Percentiles rank a stretch among this genome's conserved stretches.
Conservation (phyloP, 2,329 filamentous ascomycete genomes). For the Coniella vitis region DNA sequence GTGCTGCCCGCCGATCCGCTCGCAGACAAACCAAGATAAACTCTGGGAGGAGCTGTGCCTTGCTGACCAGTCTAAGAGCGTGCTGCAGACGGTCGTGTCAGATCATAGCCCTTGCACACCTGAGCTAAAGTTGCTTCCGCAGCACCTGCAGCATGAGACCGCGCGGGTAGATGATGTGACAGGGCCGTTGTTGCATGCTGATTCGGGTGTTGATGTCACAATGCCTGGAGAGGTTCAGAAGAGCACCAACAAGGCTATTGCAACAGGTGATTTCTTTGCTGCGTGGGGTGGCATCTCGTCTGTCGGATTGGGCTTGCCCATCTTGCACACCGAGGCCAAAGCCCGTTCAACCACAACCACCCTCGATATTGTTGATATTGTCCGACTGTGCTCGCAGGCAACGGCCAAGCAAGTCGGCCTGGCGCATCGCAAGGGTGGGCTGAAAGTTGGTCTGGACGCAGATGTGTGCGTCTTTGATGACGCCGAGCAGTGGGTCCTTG, state of each 20-base stretch:
- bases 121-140: slow-evolving; percentile 80
- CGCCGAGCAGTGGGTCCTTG: slow-evolving; percentile 66
- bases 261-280: slow-evolving; percentile 79
- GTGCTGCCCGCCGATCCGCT: slow-evolving; percentile 88
- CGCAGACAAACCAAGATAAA: slow-evolving; percentile 70
- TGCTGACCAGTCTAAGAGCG: slow-evolving; percentile 53
- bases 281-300: slow-evolving; percentile 96
- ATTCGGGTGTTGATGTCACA: slow-evolving; percentile 48
- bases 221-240: slow-evolving; percentile 24
- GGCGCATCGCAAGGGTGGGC: slow-evolving; percentile 70
- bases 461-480: slow-evolving; percentile 94
- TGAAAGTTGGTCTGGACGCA: slow-evolving; percentile 76
- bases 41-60: slow-evolving; percentile 75
- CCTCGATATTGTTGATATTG: slow-evolving; percentile 66
- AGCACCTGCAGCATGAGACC: slow-evolving; percentile 43
- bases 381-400: slow-evolving; percentile 76
- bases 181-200: slow-evolving; percentile 38
- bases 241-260: slow-evolving; percentile 29
- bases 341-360: slow-evolving; percentile 45
- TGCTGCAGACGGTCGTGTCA: slow-evolving; percentile 86
- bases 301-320: slow-evolving; percentile 85
- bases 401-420: slow-evolving; percentile 87
- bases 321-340: slow-evolving; percentile 73
- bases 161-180: slow-evolving; percentile 8
- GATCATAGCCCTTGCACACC: slow-evolving; percentile 97